Percentiles rank a stretch among this genome's conserved stretches.
These are phyloP conservation scores for Lyophyllum semitale DNA, from an alignment of 768 basidiomycete genomes.

Conservation along the genomic window DNA sequence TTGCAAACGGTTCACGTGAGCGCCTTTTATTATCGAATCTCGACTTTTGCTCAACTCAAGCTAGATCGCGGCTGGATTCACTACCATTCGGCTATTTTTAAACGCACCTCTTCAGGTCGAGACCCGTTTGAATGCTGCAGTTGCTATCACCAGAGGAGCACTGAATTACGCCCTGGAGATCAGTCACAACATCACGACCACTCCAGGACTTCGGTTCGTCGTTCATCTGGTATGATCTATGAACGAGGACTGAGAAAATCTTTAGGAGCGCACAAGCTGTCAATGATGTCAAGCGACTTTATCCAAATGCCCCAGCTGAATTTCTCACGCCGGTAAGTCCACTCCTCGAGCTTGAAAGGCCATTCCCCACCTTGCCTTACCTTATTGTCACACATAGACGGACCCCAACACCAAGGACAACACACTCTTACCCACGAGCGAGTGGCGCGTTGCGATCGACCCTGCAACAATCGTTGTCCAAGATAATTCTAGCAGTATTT, in stretches of 20 bases:
- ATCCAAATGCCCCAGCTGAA: conserved; percentile 35
- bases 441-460: conserved; percentile 43
- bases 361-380: neutral
- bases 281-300: conserved; percentile 32
- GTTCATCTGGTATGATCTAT: neutral
- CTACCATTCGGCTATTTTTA: conserved; percentile 30
- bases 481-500: conserved; percentile 26
- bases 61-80: conserved; percentile 26
- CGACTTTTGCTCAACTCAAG: neutral
- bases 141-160: conserved; percentile 37
- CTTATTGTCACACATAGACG: conserved; percentile 29
- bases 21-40: neutral
- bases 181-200: conserved; percentile 31
- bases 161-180: conserved; percentile 41
- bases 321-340: conserved; percentile 36
- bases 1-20: conserved; percentile 34
- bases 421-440: conserved; percentile 36
- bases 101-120: conserved; percentile 36
- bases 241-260: neutral
- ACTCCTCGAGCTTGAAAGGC: neutral
- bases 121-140: conserved; percentile 34
- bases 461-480: conserved; percentile 33
- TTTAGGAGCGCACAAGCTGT: conserved; percentile 39
- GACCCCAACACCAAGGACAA: conserved; percentile 41
- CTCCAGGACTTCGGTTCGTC: conserved; percentile 33